Conservation (phyloP, 228 moss, liverwort and hornwort species). For the Sphagnum fallax region DNA sequence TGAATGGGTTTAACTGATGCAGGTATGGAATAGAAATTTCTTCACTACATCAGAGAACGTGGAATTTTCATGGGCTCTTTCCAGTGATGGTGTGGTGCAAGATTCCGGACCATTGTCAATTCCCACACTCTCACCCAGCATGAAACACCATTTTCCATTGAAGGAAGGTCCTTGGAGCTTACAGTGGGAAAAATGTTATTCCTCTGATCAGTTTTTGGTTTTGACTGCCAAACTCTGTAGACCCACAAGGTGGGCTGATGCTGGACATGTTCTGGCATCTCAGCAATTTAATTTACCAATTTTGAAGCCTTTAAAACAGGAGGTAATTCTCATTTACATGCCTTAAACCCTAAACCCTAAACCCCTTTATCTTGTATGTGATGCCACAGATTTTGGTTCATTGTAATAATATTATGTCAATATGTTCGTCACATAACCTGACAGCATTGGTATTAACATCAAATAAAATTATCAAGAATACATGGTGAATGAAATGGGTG, state of each 20-base stretch:
- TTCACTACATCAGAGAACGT: constrained; percentile 61
- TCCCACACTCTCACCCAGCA: constrained; percentile 42
- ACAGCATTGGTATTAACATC: no score
- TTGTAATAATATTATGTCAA: no score
- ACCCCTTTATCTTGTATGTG: no score
- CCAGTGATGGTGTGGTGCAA: constrained; percentile 49
- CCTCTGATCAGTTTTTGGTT: constrained; percentile 61
- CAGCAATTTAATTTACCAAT: constrained; percentile 63
- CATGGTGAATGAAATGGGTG: not conserved
- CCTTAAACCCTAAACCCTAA: not conserved
- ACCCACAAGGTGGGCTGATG: constrained; percentile 64
- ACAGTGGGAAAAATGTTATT: constrained; percentile 38
- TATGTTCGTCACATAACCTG: no score
- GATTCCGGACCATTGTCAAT: constrained; percentile 48
- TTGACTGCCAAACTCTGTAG: constrained; percentile 49
- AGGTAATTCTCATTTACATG: constrained; percentile 27
- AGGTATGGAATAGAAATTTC: constrained; percentile 87
- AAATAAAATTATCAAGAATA: no score
- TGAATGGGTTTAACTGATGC: constrained; percentile 6
- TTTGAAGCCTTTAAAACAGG: constrained; percentile 22
- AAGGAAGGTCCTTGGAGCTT: constrained; percentile 65
- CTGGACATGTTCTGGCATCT: constrained; percentile 60
- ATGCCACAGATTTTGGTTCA: no score
- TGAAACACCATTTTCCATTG: constrained; percentile 35
- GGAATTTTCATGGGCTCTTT: constrained; percentile 57